phyloP scores from a whole-genome alignment of 78 protist genomes.

The Dictyostelium brefeldianum region DNA sequence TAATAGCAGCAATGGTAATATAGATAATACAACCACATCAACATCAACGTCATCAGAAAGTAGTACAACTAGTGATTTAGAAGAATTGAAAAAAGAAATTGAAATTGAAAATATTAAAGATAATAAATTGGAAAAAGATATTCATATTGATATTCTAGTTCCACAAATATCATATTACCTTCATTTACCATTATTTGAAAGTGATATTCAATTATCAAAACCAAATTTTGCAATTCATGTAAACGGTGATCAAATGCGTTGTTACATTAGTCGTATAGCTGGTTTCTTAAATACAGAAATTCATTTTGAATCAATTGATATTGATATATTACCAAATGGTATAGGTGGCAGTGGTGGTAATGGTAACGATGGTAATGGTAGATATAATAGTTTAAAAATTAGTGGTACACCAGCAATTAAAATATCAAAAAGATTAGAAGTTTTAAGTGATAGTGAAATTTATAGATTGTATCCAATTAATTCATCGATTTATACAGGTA shows the following conservation, averaged over 20 bases:
- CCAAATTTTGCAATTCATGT: conserved; percentile 31
- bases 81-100: not conserved
- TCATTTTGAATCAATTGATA: not conserved
- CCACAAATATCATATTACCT: conserved; percentile 24
- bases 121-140: not conserved
- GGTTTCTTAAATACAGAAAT: conserved; percentile 34
- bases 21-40: not conserved
- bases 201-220: not conserved
- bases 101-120: not conserved
- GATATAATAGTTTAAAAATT: not conserved
- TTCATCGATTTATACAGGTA: not conserved
- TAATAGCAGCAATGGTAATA: not conserved
- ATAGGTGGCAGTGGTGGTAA: not conserved
- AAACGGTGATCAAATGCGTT: conserved; percentile 27
- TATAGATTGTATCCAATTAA: conserved; percentile 3
- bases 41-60: not conserved
- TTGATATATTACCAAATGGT: conserved; percentile 20
- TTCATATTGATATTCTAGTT: not conserved
- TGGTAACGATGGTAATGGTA: not conserved
- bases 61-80: not conserved
- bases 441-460: not conserved
- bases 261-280: conserved; percentile 1
- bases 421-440: not conserved
- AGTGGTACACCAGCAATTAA: conserved; percentile 6
- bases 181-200: conserved; percentile 6